A percentile compares a stretch with the other conserved stretches of the same genome.
Conservation (phyloP, 2,329 filamentous ascomycete genomes). For the Talaromyces albobiverticillius region DNA sequence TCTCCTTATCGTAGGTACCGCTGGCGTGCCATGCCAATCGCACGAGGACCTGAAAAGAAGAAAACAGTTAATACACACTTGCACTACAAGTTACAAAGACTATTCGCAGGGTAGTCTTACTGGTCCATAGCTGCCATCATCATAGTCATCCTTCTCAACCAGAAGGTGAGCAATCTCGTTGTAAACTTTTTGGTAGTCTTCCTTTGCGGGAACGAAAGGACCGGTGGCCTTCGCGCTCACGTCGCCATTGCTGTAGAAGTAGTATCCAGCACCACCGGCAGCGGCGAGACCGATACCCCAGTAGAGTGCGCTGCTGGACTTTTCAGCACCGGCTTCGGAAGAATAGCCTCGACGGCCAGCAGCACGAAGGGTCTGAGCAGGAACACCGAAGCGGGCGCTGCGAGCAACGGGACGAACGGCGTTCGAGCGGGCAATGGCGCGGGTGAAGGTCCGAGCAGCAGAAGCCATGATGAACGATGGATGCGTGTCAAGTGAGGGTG, state of each 20-base stretch:
- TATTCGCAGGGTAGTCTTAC: slow-evolving; percentile 38
- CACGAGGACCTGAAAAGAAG: slow-evolving; percentile 62
- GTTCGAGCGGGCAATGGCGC: slow-evolving; percentile 42
- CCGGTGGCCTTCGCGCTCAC: slow-evolving; percentile 46
- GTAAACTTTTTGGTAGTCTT: slow-evolving; percentile 95
- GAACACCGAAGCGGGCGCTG: slow-evolving; percentile 57
- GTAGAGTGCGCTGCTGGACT: slow-evolving; percentile 52
- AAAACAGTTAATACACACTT: slow-evolving; percentile 6
- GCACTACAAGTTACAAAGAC: not conserved
- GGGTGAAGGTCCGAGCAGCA: slow-evolving; percentile 41
- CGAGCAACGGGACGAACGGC: slow-evolving; percentile 44
- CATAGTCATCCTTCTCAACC: slow-evolving; percentile 90
- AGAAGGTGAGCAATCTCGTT: slow-evolving; percentile 75
- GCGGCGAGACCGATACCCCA: slow-evolving; percentile 59
- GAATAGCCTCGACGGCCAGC: slow-evolving; percentile 77
- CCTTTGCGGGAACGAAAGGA: slow-evolving; percentile 69
- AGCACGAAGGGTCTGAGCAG: slow-evolving; percentile 68
- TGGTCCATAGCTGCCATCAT: slow-evolving; percentile 93
- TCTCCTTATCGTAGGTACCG: slow-evolving; percentile 87
- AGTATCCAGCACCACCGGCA: slow-evolving; percentile 63
- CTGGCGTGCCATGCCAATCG: slow-evolving; percentile 92
- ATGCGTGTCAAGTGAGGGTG: not conserved
- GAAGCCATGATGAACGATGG: slow-evolving; percentile 36
- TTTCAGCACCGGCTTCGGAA: slow-evolving; percentile 58
- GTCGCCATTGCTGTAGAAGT: slow-evolving; percentile 58